Base-by-base conservation (phyloP, 202 grass and related monocot genomes). In the Zizania palustris region DNA sequence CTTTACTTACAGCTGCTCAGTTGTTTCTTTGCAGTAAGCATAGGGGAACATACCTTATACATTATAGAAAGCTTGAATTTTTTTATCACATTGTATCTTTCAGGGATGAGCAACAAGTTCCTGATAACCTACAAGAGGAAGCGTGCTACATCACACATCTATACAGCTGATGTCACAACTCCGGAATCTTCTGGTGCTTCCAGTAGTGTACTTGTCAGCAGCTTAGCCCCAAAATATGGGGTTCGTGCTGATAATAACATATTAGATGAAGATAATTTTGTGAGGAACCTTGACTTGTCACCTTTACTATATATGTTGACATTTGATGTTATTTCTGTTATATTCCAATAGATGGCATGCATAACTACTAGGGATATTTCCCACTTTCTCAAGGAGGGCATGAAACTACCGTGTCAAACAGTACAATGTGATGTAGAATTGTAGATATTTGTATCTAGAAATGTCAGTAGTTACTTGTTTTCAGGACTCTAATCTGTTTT, bases 91-190 rank as follows among this genome's bases (percentile, higher is more conserved):
- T 63, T 20, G 28, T 6, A 33, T 11, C 64, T 78, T 78, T 53
- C 40, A 40, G 64, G 35, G 66, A 90, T 87, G 88, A 87, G 76
- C 28, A 28, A 28, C 20, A 90, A 73, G 75, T 11, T 42, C 45
- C 78, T 80, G 41, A 79, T 86, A 61, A 83, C 84, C 11, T 86
- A 90, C 88, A 83, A 86, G 80, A 79, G 88, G 84, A 90, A 90
- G 80, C 88, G 71, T 50, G 28, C 34, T 13, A 18, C 84, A 15
- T 67, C 84, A n/a, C 57, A 21, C 19, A 28, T 19, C 7, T 39
- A 21, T 75, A 16, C 34, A 62, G 36, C 76, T 3, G 72, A 83
- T 41, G 80, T 36, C 14, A 54, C 36, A 14, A 13, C 33, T 37
- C 50, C 18, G 10, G 22, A 76, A 3, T 71, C 59, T 19, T 15